phyloP scores from a whole-genome alignment of 2,329 filamentous ascomycete species.

The Calonectria naviculata region DNA sequence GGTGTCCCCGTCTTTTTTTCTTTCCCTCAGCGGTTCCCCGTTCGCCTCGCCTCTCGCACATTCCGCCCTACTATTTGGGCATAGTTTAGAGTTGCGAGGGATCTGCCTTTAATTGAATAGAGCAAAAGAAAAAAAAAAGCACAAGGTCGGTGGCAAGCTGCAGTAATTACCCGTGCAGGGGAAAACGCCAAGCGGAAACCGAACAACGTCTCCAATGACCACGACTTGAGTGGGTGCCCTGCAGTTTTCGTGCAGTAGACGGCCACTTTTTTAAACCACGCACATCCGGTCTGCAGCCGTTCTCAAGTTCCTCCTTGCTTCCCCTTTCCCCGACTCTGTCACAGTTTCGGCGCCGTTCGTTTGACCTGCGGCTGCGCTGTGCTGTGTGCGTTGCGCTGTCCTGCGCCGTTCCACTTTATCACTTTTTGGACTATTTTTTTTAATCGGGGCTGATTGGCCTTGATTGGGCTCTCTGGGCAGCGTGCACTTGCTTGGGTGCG shows the following conservation, averaged over 20 bases:
- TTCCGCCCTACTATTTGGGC: background rate
- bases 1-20: background rate
- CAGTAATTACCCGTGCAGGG: slow-evolving; percentile 2
- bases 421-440: background rate
- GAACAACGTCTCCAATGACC: slow-evolving; percentile 3
- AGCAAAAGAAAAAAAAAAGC: background rate
- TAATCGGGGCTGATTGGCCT: slow-evolving; percentile 4
- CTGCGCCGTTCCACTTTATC: slow-evolving; percentile 15
- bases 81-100: slow-evolving; percentile 12
- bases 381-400: slow-evolving; percentile 15
- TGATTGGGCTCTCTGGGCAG: background rate
- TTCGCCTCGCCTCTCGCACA: background rate
- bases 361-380: slow-evolving; percentile 4
- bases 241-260: slow-evolving; percentile 22
- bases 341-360: slow-evolving; percentile 1
- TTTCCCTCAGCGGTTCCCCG: background rate
- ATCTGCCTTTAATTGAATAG: background rate
- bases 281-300: slow-evolving; percentile 26
- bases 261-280: slow-evolving; percentile 31
- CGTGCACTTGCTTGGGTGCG: slow-evolving; percentile 12
- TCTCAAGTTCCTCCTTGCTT: slow-evolving; percentile 16
- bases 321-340: background rate
- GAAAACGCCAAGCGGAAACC: slow-evolving; percentile 6
- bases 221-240: slow-evolving; percentile 13
- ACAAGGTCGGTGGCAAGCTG: background rate